Evolutionary conservation across 1,284 basidiomycete species (phyloP).

Genomic region (Cutaneotrichosporon sp.): DNA sequence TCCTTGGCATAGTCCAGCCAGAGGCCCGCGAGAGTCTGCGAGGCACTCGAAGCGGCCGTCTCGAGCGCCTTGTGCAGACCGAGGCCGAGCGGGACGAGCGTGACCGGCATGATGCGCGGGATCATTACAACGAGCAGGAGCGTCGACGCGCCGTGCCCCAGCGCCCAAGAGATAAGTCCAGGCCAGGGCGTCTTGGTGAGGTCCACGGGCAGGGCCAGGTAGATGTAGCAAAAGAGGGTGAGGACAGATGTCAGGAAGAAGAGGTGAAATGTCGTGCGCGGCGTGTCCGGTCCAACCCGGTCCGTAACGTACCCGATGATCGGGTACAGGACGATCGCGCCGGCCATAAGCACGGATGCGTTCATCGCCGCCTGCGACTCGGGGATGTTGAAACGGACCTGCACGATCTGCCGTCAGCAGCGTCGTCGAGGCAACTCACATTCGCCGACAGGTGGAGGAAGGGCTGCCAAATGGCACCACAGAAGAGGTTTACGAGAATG

Average conservation of each 20-base stretch:
- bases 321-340: slow-evolving; percentile 68
- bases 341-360: slow-evolving; percentile 68
- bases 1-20: slow-evolving; percentile 53
- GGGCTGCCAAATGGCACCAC: slow-evolving; percentile 71
- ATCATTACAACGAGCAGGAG: slow-evolving; percentile 70
- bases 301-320: slow-evolving; percentile 58
- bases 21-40: slow-evolving; percentile 64
- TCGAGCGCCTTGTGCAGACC: slow-evolving; percentile 74
- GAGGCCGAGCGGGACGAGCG: slow-evolving; percentile 70
- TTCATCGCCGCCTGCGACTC: slow-evolving; percentile 60
- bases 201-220: slow-evolving; percentile 60
- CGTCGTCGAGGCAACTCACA: slow-evolving; percentile 40
- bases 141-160: slow-evolving; percentile 66
- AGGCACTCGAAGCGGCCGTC: slow-evolving; percentile 64
- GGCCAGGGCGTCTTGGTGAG: slow-evolving; percentile 59
- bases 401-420: slow-evolving; percentile 46
- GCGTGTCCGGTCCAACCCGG: slow-evolving; percentile 33
- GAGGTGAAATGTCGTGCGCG: slow-evolving; percentile 54
- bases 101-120: slow-evolving; percentile 63
- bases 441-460: slow-evolving; percentile 73
- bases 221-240: slow-evolving; percentile 61
- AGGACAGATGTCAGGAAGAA: slow-evolving; percentile 60
- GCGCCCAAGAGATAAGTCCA: slow-evolving; percentile 59
- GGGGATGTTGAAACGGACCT: slow-evolving; percentile 60
- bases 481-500: slow-evolving; percentile 59